phyloP scores from a whole-genome alignment of 768 basidiomycete genomes.

The Suillus sp. region DNA sequence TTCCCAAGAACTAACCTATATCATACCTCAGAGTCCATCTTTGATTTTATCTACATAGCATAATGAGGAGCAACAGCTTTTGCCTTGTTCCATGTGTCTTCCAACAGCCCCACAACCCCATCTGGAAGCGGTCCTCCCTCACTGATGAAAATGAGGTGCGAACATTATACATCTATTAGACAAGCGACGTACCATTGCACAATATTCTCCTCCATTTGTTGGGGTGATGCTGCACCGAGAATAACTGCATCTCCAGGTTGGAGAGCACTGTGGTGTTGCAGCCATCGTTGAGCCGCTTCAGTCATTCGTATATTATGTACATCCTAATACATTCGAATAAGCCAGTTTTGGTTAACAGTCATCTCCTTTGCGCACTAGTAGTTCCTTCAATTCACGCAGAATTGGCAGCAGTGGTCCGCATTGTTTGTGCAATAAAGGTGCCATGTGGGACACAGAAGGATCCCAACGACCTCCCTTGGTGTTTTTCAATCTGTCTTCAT shows the following conservation, averaged over 20 bases:
- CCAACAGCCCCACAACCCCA: conserved; percentile 16
- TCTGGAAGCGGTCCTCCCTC: conserved; percentile 21
- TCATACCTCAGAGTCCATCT: neutral
- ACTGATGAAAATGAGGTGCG: conserved; percentile 10
- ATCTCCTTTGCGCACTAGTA: conserved; percentile 8
- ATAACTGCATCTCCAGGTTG: conserved; percentile 33
- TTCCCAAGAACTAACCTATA: no score
- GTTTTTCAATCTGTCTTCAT: conserved; percentile 15
- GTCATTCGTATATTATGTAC: conserved; percentile 14
- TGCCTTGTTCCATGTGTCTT: conserved; percentile 16
- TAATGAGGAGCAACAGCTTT: conserved; percentile 16
- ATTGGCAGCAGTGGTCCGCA: conserved; percentile 19
- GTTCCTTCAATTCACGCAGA: conserved; percentile 19
- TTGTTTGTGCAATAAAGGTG: conserved; percentile 15
- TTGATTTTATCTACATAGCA: conserved; percentile 1
- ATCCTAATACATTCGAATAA: conserved; percentile 13
- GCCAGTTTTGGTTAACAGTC: neutral
- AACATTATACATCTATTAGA: no score
- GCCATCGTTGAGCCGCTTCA: conserved; percentile 18
- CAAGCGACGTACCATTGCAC: conserved; percentile 18
- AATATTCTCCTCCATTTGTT: conserved; percentile 37
- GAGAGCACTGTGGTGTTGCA: conserved; percentile 25
- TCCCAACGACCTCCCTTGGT: conserved; percentile 23
- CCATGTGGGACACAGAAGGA: conserved; percentile 13
- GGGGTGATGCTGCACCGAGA: conserved; percentile 38